Percentiles rank a stretch among this genome's conserved stretches.
Conservation (phyloP, 805 yeast species). For the Yamadazyma endophytica region DNA sequence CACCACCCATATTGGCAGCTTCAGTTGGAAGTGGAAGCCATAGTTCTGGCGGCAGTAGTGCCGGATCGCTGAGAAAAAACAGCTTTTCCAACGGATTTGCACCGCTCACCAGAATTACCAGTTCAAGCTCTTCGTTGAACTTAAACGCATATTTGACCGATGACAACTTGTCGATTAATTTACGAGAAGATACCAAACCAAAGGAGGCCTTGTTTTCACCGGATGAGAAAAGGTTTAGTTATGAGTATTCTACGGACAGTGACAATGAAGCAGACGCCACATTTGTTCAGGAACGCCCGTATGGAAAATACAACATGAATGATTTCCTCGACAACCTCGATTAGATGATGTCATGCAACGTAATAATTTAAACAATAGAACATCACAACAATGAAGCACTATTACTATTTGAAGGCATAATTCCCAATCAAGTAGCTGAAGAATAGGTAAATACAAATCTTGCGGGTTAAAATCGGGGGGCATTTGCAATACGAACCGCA, state of each 20-base stretch:
- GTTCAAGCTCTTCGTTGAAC: conserved; percentile 38
- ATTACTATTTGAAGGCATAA: too few species aligned
- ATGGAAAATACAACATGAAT: too few species aligned
- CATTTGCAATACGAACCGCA: too few species aligned
- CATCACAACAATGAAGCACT: too few species aligned
- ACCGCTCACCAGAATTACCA: conserved; percentile 32
- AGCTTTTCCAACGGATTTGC: too few species aligned
- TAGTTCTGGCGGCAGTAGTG: conserved; percentile 24
- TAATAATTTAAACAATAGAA: conserved; percentile 1
- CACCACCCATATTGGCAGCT: conserved; percentile 32
- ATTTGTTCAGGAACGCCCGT: conserved; percentile 6
- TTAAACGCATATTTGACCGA: conserved; percentile 41
- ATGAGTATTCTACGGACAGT: too few species aligned
- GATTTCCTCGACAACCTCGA: conserved; percentile 9
- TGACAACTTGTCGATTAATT: conserved; percentile 12
- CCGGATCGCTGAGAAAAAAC: conserved; percentile 17
- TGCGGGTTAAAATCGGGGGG: too few species aligned
- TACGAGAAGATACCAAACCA: conserved; percentile 2
- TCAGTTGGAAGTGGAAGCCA: not conserved
- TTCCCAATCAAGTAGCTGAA: too few species aligned
- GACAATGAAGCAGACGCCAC: conserved; percentile 12
- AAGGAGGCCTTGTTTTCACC: too few species aligned
- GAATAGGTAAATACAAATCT: too few species aligned
- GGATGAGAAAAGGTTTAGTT: too few species aligned
- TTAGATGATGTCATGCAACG: conserved; percentile 1